Conservation (phyloP, 139 green algal species). For the Tetradesmus obliquus region DNA sequence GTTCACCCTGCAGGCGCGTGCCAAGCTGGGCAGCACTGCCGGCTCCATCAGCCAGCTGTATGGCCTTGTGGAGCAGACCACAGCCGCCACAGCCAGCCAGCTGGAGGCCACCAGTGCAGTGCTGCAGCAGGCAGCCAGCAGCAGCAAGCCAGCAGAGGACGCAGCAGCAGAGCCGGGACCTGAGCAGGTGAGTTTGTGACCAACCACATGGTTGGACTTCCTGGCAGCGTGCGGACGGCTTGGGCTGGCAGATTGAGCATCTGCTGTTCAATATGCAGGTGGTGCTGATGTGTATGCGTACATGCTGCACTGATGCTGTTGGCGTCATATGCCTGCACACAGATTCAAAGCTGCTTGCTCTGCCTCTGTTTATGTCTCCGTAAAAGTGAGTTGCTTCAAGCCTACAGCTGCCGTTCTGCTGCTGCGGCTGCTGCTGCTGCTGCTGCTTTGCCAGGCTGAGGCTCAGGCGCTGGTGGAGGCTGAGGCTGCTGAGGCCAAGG, state of each 20-base stretch:
- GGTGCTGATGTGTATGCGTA: not conserved
- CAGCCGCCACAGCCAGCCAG: slow-evolving; percentile 11
- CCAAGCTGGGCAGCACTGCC: not conserved
- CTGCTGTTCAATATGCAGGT: not conserved
- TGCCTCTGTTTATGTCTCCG: too few relatives aligned
- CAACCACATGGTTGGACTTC: not conserved
- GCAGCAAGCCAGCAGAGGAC: not conserved
- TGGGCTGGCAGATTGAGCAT: not conserved
- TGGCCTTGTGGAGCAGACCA: slow-evolving; percentile 27
- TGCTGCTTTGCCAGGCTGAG: not conserved
- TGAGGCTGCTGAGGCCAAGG: slow-evolving; percentile 20
- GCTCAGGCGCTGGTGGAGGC: slow-evolving; percentile 20
- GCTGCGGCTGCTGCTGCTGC: not conserved
- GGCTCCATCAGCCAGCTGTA: slow-evolving; percentile 35
- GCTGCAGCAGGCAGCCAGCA: slow-evolving; percentile 23
- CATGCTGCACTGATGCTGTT: too few relatives aligned
- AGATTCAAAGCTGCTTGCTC: too few relatives aligned
- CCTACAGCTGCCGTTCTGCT: not conserved
- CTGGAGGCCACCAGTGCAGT: not conserved
- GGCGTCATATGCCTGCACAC: too few relatives aligned
- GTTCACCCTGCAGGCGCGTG: not conserved
- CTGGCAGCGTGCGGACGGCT: not conserved
- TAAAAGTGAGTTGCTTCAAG: too few relatives aligned
- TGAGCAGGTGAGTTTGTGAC: not conserved
- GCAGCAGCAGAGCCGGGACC: slow-evolving; percentile 3